These are phyloP conservation scores for Diplogelasinospora grovesii DNA, from an alignment of 495 filamentous ascomycete species.

Conservation along the genomic window DNA sequence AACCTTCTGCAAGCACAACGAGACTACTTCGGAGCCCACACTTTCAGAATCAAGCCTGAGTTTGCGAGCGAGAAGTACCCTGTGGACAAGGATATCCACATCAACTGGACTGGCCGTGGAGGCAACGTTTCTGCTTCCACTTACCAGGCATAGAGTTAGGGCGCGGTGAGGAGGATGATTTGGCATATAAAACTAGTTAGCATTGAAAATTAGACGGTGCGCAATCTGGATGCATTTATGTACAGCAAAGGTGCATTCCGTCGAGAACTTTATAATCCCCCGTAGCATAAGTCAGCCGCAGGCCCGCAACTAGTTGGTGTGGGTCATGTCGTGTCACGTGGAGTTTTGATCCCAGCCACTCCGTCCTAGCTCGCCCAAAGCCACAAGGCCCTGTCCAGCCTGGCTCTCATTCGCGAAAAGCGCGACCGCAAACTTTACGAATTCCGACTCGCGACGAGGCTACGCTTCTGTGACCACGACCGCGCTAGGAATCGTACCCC, in stretches of 20 bases:
- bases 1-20: constrained; percentile 97
- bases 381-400: too few species aligned
- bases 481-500: too few species aligned
- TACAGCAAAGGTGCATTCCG: too few species aligned
- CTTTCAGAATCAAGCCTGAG: constrained; percentile 96
- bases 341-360: too few species aligned
- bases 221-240: too few species aligned
- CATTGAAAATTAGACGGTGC: too few species aligned
- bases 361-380: too few species aligned
- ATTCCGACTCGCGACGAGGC: constrained; percentile 13
- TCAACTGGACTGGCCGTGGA: constrained; percentile 98
- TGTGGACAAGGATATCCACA: constrained; percentile 85
- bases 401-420: constrained; percentile 13
- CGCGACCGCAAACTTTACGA: constrained; percentile 20
- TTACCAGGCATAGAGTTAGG: constrained; percentile 93
- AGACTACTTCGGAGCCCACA: constrained; percentile 99
- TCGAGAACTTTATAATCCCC: too few species aligned
- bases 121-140: constrained; percentile 96
- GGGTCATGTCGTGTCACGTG: background rate
- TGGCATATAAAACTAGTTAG: too few species aligned
- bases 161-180: too few species aligned
- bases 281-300: too few species aligned
- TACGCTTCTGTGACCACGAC: constrained; percentile 1
- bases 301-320: too few species aligned
- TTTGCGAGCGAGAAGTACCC: constrained; percentile 74